Conservation (phyloP, 1,284 basidiomycete species). For the Heterobasidion irregulare region DNA sequence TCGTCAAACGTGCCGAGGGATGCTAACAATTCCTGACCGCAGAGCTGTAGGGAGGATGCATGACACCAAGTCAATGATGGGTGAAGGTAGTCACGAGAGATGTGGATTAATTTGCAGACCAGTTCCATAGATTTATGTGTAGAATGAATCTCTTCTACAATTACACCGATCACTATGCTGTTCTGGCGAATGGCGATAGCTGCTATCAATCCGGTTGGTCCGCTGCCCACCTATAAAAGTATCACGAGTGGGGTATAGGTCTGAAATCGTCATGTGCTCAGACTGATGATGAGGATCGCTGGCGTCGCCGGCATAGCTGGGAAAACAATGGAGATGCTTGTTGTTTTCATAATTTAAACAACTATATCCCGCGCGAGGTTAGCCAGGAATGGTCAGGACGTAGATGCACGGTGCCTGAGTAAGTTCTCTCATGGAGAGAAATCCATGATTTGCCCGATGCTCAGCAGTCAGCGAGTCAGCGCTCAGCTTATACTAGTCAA, state of each 20-base stretch:
- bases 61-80: background rate
- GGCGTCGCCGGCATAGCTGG: background rate
- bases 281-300: background rate
- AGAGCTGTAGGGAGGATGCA: conserved; percentile 1
- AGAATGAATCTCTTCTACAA: conserved; percentile 13
- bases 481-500: too few relatives aligned
- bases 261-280: background rate
- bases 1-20: conserved; percentile 11
- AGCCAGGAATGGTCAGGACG: too few relatives aligned
- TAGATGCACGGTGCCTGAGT: too few relatives aligned
- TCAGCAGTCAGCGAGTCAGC: too few relatives aligned
- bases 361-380: too few relatives aligned
- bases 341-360: too few relatives aligned
- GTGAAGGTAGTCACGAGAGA: background rate
- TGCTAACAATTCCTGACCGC: conserved; percentile 8
- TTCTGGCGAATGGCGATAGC: conserved; percentile 16
- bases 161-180: conserved; percentile 15
- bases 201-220: conserved; percentile 17
- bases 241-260: background rate
- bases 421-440: too few relatives aligned
- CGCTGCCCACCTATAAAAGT: conserved; percentile 15
- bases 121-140: conserved; percentile 11
- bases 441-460: too few relatives aligned
- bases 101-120: conserved; percentile 4
- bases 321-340: background rate